Percentiles rank a stretch among this genome's conserved stretches.
Conservation (phyloP, 176 grass and related monocot genomes). For the Musa troglodytarum region DNA sequence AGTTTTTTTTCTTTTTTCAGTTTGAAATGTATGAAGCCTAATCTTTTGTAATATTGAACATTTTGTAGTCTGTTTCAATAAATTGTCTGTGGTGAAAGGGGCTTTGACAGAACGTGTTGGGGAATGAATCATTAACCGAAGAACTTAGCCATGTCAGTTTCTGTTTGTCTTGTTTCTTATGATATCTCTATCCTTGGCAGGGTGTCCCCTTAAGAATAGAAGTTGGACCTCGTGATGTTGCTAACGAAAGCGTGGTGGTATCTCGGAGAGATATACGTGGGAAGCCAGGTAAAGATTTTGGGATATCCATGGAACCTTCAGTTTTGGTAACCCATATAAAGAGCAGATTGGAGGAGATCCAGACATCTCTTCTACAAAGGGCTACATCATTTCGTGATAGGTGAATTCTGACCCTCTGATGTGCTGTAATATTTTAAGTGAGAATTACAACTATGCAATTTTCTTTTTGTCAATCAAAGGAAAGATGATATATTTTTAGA, state of each 20-base stretch:
- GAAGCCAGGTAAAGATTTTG: constrained; percentile 94
- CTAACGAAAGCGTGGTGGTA: constrained; percentile 64
- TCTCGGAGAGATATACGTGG: constrained; percentile 82
- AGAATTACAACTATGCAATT: not conserved
- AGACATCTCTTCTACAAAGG: constrained; percentile 64
- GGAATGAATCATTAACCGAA: not conserved
- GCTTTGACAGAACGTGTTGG: not conserved
- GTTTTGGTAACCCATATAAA: constrained; percentile 62
- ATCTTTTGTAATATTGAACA: not conserved
- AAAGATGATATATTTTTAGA: too few relatives aligned
- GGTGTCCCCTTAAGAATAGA: constrained; percentile 83
- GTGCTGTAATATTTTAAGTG: not conserved
- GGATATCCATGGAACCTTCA: constrained; percentile 77
- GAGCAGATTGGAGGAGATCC: constrained; percentile 79
- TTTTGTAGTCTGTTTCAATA: not conserved
- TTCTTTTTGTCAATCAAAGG: not conserved
- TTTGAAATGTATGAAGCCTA: not conserved
- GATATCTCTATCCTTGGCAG: constrained; percentile 23
- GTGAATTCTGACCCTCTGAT: constrained; percentile 17
- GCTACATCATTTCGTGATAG: constrained; percentile 89
- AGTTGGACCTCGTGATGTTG: constrained; percentile 81
- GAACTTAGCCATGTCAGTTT: not conserved
- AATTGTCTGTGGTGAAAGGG: not conserved
- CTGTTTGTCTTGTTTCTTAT: not conserved
- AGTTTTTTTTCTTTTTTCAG: not conserved